Evolutionary conservation across 164 flowering plant genomes (phyloP).

Genomic region (Vitis rotundifolia): DNA sequence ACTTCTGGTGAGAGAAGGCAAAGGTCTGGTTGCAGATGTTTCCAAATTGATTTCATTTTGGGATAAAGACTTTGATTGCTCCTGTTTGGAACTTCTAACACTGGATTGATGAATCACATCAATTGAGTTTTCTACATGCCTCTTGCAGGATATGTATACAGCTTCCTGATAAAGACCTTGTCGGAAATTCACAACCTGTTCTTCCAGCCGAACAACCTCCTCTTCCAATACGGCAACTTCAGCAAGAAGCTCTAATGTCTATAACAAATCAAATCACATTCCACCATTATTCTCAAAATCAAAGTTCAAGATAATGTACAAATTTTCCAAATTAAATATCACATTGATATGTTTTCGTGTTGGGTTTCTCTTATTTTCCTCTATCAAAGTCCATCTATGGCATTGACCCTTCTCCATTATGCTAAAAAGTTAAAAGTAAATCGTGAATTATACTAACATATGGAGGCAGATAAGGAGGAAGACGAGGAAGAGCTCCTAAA

Average conservation of each 20-base stretch:
- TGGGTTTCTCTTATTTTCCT: not conserved
- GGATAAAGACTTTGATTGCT: constrained; percentile 31
- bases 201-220: constrained; percentile 68
- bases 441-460: constrained; percentile 29
- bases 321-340: not conserved
- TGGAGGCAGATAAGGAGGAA: constrained; percentile 70
- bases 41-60: constrained; percentile 30
- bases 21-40: constrained; percentile 20
- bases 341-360: too few species aligned
- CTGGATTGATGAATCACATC: constrained; percentile 19
- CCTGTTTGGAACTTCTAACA: constrained; percentile 23
- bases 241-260: constrained; percentile 72
- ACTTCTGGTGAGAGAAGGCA: constrained; percentile 36
- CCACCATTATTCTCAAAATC: not conserved
- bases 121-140: constrained; percentile 21
- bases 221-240: constrained; percentile 78
- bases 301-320: not conserved
- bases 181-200: constrained; percentile 55
- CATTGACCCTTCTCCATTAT: not conserved
- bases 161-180: constrained; percentile 68
- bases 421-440: not conserved
- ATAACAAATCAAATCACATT: constrained; percentile 7
- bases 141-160: constrained; percentile 38
- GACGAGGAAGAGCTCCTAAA: constrained; percentile 68
- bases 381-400: not conserved